A percentile compares a stretch with the other conserved stretches of the same genome.
Evolutionary conservation across 495 filamentous ascomycete genomes (phyloP).

Genomic region (Penicillium psychrofluorescens): DNA sequence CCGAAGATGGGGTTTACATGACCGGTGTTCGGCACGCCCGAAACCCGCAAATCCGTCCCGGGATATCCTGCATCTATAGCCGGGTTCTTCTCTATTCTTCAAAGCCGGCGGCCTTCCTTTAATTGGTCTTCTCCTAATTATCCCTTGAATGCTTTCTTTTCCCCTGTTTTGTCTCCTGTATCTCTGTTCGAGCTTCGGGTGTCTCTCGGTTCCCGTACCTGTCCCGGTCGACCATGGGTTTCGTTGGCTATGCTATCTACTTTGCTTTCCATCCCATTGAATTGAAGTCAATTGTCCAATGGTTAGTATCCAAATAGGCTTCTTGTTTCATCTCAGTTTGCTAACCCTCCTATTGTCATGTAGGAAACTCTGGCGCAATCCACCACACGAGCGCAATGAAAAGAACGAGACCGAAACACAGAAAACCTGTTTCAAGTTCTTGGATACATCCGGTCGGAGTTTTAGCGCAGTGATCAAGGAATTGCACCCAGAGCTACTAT

Average conservation of each 20-base stretch:
- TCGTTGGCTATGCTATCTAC: conserved; percentile 57
- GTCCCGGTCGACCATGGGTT: conserved; percentile 39
- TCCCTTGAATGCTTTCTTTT: conserved; percentile 1
- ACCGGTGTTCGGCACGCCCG: too few species aligned
- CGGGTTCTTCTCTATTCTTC: too few species aligned
- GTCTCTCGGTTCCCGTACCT: not conserved
- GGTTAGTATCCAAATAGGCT: conserved; percentile 44
- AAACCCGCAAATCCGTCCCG: too few species aligned
- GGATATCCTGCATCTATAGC: too few species aligned
- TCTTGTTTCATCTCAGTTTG: not conserved
- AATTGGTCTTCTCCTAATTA: conserved; percentile 4
- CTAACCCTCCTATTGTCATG: conserved; percentile 1
- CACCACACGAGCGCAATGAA: conserved; percentile 75
- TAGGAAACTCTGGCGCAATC: conserved; percentile 95
- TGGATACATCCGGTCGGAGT: conserved; percentile 84
- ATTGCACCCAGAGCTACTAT: conserved; percentile 83
- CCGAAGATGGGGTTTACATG: too few species aligned
- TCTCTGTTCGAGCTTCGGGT: too few species aligned
- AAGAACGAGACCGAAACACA: conserved; percentile 67
- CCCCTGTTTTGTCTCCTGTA: too few species aligned
- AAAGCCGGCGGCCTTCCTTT: too few species aligned
- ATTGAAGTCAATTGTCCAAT: conserved; percentile 85
- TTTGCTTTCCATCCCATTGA: conserved; percentile 70
- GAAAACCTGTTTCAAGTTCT: conserved; percentile 74
- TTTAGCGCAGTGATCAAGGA: conserved; percentile 94